Percentiles rank a stretch among this genome's conserved stretches.
Evolutionary conservation across 768 basidiomycete genomes (phyloP).

Genomic region (Suillus sp.): DNA sequence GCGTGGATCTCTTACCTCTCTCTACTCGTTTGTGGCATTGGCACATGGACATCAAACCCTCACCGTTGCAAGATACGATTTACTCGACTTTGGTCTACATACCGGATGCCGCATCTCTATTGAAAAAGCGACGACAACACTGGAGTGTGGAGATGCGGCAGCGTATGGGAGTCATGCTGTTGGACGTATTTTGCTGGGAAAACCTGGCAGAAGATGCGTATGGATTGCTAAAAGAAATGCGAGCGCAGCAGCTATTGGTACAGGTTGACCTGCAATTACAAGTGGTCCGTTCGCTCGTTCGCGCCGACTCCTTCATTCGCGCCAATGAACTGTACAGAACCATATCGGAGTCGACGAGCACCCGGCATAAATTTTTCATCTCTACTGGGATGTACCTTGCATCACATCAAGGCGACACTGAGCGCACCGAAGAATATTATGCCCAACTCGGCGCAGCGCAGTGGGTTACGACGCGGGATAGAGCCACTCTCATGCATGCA

Average conservation of each 20-base stretch:
- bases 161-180: constrained; percentile 42
- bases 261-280: constrained; percentile 31
- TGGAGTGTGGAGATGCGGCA: constrained; percentile 32
- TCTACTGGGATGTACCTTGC: constrained; percentile 54
- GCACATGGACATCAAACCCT: background rate
- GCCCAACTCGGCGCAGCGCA: constrained; percentile 34
- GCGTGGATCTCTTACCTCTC: constrained; percentile 7
- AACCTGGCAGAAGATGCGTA: constrained; percentile 39
- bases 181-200: constrained; percentile 40
- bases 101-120: constrained; percentile 32
- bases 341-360: constrained; percentile 26
- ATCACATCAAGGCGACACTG: constrained; percentile 53
- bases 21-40: background rate
- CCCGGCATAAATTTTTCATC: constrained; percentile 29
- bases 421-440: constrained; percentile 47
- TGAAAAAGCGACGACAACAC: constrained; percentile 25
- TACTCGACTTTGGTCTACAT: constrained; percentile 33
- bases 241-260: constrained; percentile 36
- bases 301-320: constrained; percentile 37
- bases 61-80: constrained; percentile 33
- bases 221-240: constrained; percentile 44
- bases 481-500: constrained; percentile 55
- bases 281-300: constrained; percentile 47
- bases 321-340: constrained; percentile 48
- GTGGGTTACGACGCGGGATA: constrained; percentile 32